Evolutionary conservation across 495 filamentous ascomycete species (phyloP), one percentile per base, ranked within the genome.

Genomic region (Neurospora sp.): DNA sequence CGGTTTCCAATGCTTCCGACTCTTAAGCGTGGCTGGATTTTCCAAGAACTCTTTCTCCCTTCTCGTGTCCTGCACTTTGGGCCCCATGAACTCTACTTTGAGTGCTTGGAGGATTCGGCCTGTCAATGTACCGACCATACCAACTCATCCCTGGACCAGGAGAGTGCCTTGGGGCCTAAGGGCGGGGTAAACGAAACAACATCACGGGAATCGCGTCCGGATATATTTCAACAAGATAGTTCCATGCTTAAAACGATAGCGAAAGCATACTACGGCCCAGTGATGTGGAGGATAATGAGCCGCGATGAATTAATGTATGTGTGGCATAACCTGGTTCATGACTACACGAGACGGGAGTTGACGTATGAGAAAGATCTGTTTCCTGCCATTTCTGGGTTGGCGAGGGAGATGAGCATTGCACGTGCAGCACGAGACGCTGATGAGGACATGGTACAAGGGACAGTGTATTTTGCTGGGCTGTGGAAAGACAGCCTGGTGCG

Each of bases 41-140:
- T 73, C 3, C 76, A 78, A 37, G 76, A 78, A 27, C 76, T 70
- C 5, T n/a, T 74, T 59, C 70, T 78, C 4, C 47, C 74, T 3
- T 27, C 61, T 20, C 73, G 76, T 35, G 45, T 78, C 35, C 65
- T 78, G 40, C 76, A 78, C 39, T 78, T 78, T 37, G 72, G 69
- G 10, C 69, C 71, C 5, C 68, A 78, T 0, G 76, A 78, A 31
- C 73, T 78, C 39, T 61, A 65, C 18, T 73, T 73, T 12, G 76
- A 76, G 27, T 78, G 76, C 20, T 70, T 72, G 0, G 14, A 40
- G 20, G 4, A 4, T 5, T 68, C 69, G 6, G 20, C 73, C 1
- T 78, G 76, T 38, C 76, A 78, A 42, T 78, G 76, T 69, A 75
- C 53, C 4, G 45, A 38, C 14, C 39, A 40, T 40, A 9, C 0